Conservation (phyloP, 2,329 filamentous ascomycete species). For the Coniochaeta ligniaria region DNA sequence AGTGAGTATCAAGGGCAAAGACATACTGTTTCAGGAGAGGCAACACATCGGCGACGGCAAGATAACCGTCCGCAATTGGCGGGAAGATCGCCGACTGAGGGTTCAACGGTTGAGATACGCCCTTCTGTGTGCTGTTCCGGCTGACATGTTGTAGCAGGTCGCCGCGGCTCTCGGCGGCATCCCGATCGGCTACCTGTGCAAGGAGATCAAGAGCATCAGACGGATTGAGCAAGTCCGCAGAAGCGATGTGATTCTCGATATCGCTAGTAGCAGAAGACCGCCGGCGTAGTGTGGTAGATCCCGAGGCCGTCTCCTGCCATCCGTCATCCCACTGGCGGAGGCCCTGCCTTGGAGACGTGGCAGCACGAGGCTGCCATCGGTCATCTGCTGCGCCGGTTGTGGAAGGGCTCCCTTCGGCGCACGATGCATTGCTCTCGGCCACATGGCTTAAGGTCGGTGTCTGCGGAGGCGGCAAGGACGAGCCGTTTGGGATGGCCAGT, state of each 20-base stretch:
- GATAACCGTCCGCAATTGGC: slow-evolving; percentile 20
- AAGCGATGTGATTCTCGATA: slow-evolving; percentile 31
- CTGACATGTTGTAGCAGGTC: slow-evolving; percentile 9
- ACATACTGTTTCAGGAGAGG: slow-evolving; percentile 17
- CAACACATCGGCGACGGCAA: slow-evolving; percentile 16
- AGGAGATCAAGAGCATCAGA: slow-evolving; percentile 32
- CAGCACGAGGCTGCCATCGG: not conserved
- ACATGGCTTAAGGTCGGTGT: not conserved
- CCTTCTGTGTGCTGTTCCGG: not conserved
- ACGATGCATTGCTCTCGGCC: not conserved
- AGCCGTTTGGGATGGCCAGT: not conserved
- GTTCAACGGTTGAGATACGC: not conserved
- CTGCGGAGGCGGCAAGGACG: not conserved
- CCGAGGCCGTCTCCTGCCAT: slow-evolving; percentile 7
- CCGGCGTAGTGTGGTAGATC: slow-evolving; percentile 8
- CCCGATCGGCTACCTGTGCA: slow-evolving; percentile 23
- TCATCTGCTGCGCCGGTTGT: not conserved
- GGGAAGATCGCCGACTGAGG: slow-evolving; percentile 16
- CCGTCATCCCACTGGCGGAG: slow-evolving; percentile 1
- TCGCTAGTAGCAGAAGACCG: slow-evolving; percentile 4
- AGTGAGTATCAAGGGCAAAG: not conserved
- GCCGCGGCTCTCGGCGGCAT: not conserved
- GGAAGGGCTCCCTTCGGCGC: not conserved
- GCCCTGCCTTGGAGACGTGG: not conserved
- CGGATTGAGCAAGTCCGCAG: slow-evolving; percentile 30